Base-by-base conservation (phyloP, 306 rosid species). In the Ochetophila trinervis region DNA sequence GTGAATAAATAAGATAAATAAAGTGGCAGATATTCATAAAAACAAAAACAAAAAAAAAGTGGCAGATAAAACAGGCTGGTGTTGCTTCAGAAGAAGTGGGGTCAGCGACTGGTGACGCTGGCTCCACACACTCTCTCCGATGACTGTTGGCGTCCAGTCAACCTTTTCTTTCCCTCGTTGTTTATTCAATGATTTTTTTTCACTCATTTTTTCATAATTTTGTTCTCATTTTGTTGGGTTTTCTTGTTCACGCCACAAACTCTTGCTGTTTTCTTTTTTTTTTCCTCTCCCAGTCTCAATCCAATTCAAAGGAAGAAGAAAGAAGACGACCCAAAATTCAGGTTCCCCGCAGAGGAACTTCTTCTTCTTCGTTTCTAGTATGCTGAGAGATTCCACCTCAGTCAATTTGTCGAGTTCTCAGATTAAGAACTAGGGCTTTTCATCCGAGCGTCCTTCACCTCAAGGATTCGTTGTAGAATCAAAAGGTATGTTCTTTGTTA, bases 131-230 rank as follows among this genome's bases (percentile, higher is more conserved):
- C 45, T 45, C 69, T 59, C 45, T 36, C 62, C 20, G 71, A 72
- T 53, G 83, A 84, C 85, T 65, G 67, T 35, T 72, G 10, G 50
- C 44, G 11, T 66, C 37, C 32, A 70, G 86, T 84, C 89, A 78
- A 84, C 82, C 67, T 32, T 57, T 63, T 77, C 75, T 66, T 58
- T 59, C 66, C 49, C 7, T 63, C 72, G 44, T 67, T 42, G 60
- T 7, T 1, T 64, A 21, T 20, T 44, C 60, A 2, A 55, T 23
- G 7, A 0, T 0, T 12, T 22, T 12, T 22, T 23, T 55, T 15
- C 18, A 10, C 16, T 55, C 0, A 8, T 22, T 32, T 22, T 55
- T 55, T 12, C 9, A 14, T 16, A 7, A 4, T 49, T 51, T 66
- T 16, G 16, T 49, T 21, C 6, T 37, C 17, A 2, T 15, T 56